phyloP scores from a whole-genome alignment of 305 asterid genomes.

The Fraxinus sp. region DNA sequence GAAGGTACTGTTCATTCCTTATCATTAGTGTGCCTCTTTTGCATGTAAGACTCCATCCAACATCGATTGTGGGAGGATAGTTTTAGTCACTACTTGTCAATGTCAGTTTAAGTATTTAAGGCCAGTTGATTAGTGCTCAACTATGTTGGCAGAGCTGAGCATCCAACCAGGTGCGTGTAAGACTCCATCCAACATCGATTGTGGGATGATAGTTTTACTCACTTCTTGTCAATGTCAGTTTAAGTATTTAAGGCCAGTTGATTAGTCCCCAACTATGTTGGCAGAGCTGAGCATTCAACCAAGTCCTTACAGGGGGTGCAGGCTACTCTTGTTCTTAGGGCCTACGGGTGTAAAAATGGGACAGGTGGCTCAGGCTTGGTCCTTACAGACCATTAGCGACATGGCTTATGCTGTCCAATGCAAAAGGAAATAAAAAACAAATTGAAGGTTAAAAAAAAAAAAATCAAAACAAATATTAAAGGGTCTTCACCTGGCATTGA shows the following conservation, averaged over 20 bases:
- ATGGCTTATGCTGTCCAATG: not conserved
- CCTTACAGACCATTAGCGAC: not conserved
- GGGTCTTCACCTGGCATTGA: not conserved
- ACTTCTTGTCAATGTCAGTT: not conserved
- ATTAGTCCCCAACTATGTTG: not conserved
- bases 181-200: not conserved
- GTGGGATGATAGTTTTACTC: not conserved
- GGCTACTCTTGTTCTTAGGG: not conserved
- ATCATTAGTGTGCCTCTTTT: conserved; percentile 16
- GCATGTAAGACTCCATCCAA: not conserved
- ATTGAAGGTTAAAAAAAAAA: not conserved
- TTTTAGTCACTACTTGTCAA: not conserved
- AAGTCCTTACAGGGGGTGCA: not conserved
- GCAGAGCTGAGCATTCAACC: not conserved
- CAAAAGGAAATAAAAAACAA: not conserved
- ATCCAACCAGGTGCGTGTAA: not conserved
- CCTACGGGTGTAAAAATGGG: not conserved
- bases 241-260: not conserved
- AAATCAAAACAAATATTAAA: not conserved
- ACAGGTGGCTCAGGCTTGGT: not conserved
- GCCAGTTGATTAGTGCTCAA: not conserved
- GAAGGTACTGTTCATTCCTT: conserved; percentile 47
- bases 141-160: not conserved
- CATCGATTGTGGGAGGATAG: not conserved
- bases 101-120: not conserved